A percentile compares a stretch with the other conserved stretches of the same genome.
Evolutionary conservation across 2,329 filamentous ascomycete genomes (phyloP).

Genomic region (Botrytis tulipae): DNA sequence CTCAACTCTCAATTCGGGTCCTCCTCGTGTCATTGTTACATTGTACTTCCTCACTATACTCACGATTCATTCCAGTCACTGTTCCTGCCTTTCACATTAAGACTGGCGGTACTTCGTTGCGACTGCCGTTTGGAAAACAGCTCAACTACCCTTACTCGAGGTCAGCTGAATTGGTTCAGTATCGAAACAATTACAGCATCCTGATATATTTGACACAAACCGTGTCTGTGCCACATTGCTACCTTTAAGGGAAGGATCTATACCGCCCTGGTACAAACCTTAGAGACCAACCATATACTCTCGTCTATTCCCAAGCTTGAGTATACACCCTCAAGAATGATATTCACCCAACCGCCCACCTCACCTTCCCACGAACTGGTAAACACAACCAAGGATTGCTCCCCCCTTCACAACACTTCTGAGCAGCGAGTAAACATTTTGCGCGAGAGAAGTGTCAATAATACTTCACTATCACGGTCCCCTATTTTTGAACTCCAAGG

Average conservation of each 20-base stretch:
- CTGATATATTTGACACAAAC: conserved; percentile 30
- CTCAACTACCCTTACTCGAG: conserved; percentile 24
- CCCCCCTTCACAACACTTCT: conserved; percentile 16
- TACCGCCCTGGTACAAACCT: conserved; percentile 23
- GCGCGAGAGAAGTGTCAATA: conserved; percentile 27
- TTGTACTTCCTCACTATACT: conserved; percentile 23
- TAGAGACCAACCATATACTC: conserved; percentile 7
- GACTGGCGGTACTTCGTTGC: conserved; percentile 33
- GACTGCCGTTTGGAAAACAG: conserved; percentile 31
- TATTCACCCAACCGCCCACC: conserved; percentile 32
- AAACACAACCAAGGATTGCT: conserved; percentile 28
- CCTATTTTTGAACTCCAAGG: conserved; percentile 29
- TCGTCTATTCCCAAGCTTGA: conserved; percentile 4
- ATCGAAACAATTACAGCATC: conserved; percentile 26
- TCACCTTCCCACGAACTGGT: conserved; percentile 27
- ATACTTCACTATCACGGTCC: conserved; percentile 26
- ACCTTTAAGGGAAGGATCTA: conserved; percentile 28
- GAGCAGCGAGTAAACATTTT: conserved; percentile 22
- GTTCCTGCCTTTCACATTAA: conserved; percentile 28
- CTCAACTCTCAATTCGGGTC: conserved; percentile 24
- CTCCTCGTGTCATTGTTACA: conserved; percentile 24
- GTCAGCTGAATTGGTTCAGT: conserved; percentile 31
- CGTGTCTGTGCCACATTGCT: conserved; percentile 33
- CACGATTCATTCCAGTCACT: conserved; percentile 20
- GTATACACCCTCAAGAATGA: conserved; percentile 29